Conservation (phyloP, 2,329 filamentous ascomycete species). For the Huntiella omanensis region DNA sequence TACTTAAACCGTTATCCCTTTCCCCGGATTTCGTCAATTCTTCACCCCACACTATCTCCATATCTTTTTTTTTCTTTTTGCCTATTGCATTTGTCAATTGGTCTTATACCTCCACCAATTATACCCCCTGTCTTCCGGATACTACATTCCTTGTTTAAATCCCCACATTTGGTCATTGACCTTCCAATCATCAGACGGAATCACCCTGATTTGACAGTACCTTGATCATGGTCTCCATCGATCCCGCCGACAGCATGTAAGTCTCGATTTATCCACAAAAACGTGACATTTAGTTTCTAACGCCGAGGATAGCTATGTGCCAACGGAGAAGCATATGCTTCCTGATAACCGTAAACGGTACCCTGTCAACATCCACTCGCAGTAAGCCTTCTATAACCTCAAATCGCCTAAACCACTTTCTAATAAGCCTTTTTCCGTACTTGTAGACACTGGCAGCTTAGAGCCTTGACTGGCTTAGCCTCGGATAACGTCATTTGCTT, state of each 20-base stretch:
- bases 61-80: neutral
- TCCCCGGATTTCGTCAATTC: neutral
- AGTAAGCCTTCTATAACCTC: slow-evolving; percentile 26
- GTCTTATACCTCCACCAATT: neutral
- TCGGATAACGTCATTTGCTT: slow-evolving; percentile 68
- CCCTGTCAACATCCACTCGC: slow-evolving; percentile 44
- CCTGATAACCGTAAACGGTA: slow-evolving; percentile 46
- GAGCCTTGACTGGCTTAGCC: slow-evolving; percentile 72
- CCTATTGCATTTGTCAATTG: neutral
- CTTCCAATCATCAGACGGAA: no score
- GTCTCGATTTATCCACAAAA: slow-evolving; percentile 1
- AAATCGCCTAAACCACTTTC: neutral
- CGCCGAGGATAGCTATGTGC: slow-evolving; percentile 14
- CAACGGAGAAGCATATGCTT: slow-evolving; percentile 46
- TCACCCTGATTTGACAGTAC: neutral
- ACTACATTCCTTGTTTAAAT: slow-evolving; percentile 1
- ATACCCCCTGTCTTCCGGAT: neutral
- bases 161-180: slow-evolving; percentile 1
- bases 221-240: slow-evolving; percentile 26
- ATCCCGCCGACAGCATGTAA: slow-evolving; percentile 9
- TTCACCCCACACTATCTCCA: neutral
- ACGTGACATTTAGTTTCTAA: slow-evolving; percentile 29
- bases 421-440: slow-evolving; percentile 12
- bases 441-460: slow-evolving; percentile 65
- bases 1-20: neutral